phyloP scores from a whole-genome alignment of 2,329 filamentous ascomycete genomes.

The Alternaria sp. region DNA sequence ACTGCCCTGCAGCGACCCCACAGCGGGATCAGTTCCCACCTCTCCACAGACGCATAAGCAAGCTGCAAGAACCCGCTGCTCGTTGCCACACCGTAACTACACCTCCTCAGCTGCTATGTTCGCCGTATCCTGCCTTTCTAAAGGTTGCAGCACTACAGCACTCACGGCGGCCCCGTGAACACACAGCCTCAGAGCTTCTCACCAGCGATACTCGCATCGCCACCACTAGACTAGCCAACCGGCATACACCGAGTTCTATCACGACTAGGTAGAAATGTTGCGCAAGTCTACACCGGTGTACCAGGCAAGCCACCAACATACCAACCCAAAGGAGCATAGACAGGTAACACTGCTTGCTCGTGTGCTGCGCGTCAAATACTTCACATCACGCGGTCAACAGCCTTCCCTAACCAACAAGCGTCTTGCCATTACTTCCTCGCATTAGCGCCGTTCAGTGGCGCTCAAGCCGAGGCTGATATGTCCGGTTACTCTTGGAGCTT shows the following conservation, averaged over 20 bases:
- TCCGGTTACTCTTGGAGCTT: not conserved
- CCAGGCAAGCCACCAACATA: not conserved
- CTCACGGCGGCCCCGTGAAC: not conserved
- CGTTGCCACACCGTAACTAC: conserved; percentile 12
- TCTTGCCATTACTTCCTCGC: not conserved
- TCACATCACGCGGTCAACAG: conserved; percentile 6
- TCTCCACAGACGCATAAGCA: conserved; percentile 5
- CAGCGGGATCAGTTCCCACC: conserved; percentile 1
- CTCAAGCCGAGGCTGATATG: not conserved
- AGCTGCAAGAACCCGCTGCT: conserved; percentile 12
- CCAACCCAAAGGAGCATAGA: not conserved
- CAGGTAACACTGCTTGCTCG: conserved; percentile 2
- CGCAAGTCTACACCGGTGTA: not conserved
- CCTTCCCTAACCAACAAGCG: not conserved
- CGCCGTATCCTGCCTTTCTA: not conserved
- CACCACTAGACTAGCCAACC: not conserved
- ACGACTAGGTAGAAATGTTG: not conserved
- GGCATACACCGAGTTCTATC: not conserved
- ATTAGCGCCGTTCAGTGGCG: not conserved
- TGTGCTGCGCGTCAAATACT: conserved; percentile 19
- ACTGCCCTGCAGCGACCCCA: conserved; percentile 2
- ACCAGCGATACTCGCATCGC: not conserved
- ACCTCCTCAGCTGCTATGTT: not conserved
- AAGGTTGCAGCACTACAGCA: not conserved
- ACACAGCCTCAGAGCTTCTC: not conserved